Evolutionary conservation across 129 eudicot genomes (phyloP), one percentile per base, ranked within the genome.

Genomic region (Chrysanthemum lavandulifolium): DNA sequence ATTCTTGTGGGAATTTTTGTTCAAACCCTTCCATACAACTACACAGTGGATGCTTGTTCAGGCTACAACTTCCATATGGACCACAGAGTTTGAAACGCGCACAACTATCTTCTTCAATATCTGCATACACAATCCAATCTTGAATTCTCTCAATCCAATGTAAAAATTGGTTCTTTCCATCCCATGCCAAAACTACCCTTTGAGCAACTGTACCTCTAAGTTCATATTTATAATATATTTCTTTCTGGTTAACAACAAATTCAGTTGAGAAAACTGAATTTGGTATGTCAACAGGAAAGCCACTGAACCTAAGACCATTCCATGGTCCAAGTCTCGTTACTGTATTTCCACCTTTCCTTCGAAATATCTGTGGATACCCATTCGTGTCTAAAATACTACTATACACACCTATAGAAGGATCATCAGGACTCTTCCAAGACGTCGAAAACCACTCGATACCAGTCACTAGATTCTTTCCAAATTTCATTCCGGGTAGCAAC

Each of bases 401-500:
- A 50, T 76, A 71, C 65, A 13, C 4, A 15, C 85, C 85, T 8
- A 52, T 29, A 19, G 81, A 65, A 71, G 81, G 84, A 72, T 81
- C 84, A 65, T 76, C 27, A 61, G 78, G 72, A 65, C 81, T 81
- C 55, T 64, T 71, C 85, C 85, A 81, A 33, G 78, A n/a, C 2
- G 75, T 65, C 14, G 72, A 10, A 12, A 1, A 57, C 76, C 74
- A 13, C 15, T 61, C 57, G 15, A 36, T 0, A 6, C 85, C 85
- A 1, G 64, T 76, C 12, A 62, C 47, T 33, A 76, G 40, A 40
- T 81, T 70, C 82, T 68, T 69, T 45, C 85, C 82, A 0, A 81
- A 6, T 51, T 76, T 81, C 60, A 71, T 71, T 36, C 74, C 81
- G 6, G 78, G 75, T 9, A 81, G 48, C 11, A 29, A 11, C 10